phyloP scores from a whole-genome alignment of 2,329 filamentous ascomycete species.

The Aureobasidium sp. region DNA sequence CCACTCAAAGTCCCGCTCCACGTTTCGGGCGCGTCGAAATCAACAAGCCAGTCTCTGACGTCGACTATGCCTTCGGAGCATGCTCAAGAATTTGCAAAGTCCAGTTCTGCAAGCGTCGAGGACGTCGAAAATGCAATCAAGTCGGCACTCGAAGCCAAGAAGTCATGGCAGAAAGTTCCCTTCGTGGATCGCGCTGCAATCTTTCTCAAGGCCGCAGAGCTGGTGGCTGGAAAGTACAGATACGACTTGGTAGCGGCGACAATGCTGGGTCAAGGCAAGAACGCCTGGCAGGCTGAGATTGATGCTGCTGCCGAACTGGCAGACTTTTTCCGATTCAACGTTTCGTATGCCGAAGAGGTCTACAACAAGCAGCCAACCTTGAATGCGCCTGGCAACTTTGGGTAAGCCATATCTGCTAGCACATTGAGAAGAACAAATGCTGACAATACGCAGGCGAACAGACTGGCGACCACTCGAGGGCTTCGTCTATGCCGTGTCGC shows the following conservation, averaged over 20 bases:
- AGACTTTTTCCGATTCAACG: constrained; percentile 34
- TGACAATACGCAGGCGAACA: constrained; percentile 20
- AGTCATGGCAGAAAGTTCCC: constrained; percentile 29
- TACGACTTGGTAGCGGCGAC: constrained; percentile 34
- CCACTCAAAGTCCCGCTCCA: background rate
- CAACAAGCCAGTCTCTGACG: background rate
- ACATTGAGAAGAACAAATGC: background rate
- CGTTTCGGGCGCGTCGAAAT: background rate
- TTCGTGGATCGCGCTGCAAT: constrained; percentile 34
- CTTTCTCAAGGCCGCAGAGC: constrained; percentile 30
- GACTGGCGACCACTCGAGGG: constrained; percentile 37
- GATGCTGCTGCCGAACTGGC: constrained; percentile 32
- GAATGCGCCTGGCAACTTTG: constrained; percentile 19
- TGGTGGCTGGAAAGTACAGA: constrained; percentile 26
- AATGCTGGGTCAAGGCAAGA: constrained; percentile 39
- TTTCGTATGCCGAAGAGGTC: constrained; percentile 30
- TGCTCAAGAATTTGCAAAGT: background rate
- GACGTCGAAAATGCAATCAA: constrained; percentile 25
- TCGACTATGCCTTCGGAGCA: constrained; percentile 7
- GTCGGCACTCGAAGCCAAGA: constrained; percentile 29
- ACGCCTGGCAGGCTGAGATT: constrained; percentile 36
- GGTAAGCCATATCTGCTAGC: background rate
- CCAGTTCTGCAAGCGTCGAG: constrained; percentile 13
- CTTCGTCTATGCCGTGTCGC: constrained; percentile 37
- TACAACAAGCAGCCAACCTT: constrained; percentile 32